Conservation (phyloP, 371 early-diverging fungal species). For the Apophysomyces ossiformis region DNA sequence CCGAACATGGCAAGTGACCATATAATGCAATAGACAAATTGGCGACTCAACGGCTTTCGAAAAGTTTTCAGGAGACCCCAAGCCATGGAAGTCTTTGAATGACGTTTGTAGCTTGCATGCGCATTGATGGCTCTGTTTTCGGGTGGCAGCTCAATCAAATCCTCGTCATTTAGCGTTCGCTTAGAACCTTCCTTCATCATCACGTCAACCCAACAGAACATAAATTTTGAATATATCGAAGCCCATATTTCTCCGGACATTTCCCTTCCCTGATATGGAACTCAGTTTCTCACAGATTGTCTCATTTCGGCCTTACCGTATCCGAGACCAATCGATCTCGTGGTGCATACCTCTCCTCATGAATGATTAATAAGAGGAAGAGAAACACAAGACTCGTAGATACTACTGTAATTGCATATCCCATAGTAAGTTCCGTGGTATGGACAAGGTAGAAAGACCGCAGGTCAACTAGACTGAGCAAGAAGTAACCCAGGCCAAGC, state of each 20-base stretch:
- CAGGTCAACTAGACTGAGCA: conserved; percentile 32
- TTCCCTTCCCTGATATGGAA: conserved; percentile 22
- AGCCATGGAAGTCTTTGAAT: conserved; percentile 18
- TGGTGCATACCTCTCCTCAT: conserved; percentile 42
- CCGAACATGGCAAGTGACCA: conserved; percentile 58
- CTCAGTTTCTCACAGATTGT: not conserved
- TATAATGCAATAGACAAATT: conserved; percentile 50
- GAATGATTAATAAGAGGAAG: conserved; percentile 29
- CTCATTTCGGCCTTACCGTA: conserved; percentile 22
- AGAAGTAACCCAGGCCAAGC: conserved; percentile 28
- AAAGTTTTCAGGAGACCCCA: conserved; percentile 40
- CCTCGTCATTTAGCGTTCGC: conserved; percentile 45
- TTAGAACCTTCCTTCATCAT: conserved; percentile 48
- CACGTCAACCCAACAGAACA: conserved; percentile 50
- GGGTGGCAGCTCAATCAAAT: conserved; percentile 40
- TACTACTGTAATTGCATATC: conserved; percentile 29
- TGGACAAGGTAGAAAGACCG: conserved; percentile 38
- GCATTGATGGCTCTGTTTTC: conserved; percentile 31
- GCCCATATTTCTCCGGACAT: conserved; percentile 48
- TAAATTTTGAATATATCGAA: conserved; percentile 52
- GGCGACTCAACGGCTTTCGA: conserved; percentile 35
- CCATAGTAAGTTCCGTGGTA: conserved; percentile 20
- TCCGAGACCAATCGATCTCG: conserved; percentile 33
- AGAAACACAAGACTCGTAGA: conserved; percentile 22
- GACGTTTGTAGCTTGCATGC: conserved; percentile 20